Conservation (phyloP, 768 basidiomycete genomes). For the Calocybe indica region DNA sequence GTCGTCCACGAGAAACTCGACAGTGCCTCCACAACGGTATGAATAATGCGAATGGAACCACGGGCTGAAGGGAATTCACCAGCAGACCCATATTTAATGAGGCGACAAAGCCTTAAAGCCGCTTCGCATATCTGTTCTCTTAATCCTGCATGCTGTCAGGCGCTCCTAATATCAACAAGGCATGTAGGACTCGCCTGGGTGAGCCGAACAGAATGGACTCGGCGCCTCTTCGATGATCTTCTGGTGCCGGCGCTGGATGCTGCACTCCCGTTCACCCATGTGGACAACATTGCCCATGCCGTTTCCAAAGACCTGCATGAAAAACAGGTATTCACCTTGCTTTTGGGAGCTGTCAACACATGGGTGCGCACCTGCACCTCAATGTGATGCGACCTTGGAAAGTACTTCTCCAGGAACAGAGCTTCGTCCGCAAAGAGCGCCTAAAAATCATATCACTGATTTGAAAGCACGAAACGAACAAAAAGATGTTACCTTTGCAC, state of each 20-base stretch:
- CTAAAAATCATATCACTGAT: slow-evolving; percentile 16
- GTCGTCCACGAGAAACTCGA: slow-evolving; percentile 62
- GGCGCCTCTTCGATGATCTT: slow-evolving; percentile 71
- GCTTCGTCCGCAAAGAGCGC: slow-evolving; percentile 42
- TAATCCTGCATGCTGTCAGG: slow-evolving; percentile 24
- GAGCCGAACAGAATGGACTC: slow-evolving; percentile 45
- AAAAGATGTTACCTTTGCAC: slow-evolving; percentile 33
- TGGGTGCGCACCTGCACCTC: slow-evolving; percentile 49
- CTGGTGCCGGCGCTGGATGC: slow-evolving; percentile 63
- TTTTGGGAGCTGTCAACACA: neutral
- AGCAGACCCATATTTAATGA: slow-evolving; percentile 52
- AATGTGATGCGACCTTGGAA: slow-evolving; percentile 50
- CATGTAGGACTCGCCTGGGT: slow-evolving; percentile 31
- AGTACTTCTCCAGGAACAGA: slow-evolving; percentile 57
- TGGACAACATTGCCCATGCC: slow-evolving; percentile 52
- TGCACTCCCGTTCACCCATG: slow-evolving; percentile 68
- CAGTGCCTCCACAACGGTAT: slow-evolving; percentile 38
- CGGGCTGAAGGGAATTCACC: slow-evolving; percentile 25
- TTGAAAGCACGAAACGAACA: neutral
- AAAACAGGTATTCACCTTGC: neutral
- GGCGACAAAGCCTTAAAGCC: slow-evolving; percentile 41
- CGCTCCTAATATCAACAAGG: neutral
- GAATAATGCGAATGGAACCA: neutral
- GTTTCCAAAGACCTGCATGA: slow-evolving; percentile 58
- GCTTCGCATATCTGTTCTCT: slow-evolving; percentile 44